These are phyloP conservation scores for Ascochyta viciae-villosae DNA, from an alignment of 2,329 filamentous ascomycete genomes.

Conservation along the genomic window DNA sequence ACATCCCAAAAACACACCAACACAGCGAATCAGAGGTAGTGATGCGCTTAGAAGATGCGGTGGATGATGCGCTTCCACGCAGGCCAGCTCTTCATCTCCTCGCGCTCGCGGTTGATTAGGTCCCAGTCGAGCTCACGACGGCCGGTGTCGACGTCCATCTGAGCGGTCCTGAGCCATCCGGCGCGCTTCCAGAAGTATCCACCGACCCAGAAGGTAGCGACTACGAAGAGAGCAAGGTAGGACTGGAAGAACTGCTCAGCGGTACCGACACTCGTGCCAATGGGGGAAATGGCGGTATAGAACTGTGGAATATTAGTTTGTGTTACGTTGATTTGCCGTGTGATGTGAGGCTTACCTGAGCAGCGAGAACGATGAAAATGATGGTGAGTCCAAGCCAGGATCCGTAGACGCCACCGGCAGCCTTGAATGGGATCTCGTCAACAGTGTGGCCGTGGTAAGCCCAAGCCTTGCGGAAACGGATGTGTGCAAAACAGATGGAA, in stretches of 20 bases:
- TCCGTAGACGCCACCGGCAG: slow-evolving; percentile 50
- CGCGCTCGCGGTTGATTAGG: slow-evolving; percentile 63
- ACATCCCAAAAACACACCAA: background rate
- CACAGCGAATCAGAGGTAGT: too few relatives aligned
- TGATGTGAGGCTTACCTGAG: slow-evolving; percentile 41
- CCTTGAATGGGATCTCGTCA: slow-evolving; percentile 56
- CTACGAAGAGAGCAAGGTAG: slow-evolving; percentile 57
- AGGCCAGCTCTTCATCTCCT: slow-evolving; percentile 59
- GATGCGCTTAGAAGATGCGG: slow-evolving; percentile 37
- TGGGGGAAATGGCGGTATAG: slow-evolving; percentile 49
- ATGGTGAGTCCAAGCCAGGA: slow-evolving; percentile 51
- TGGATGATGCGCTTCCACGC: slow-evolving; percentile 52
- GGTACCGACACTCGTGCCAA: slow-evolving; percentile 37
- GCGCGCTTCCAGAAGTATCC: slow-evolving; percentile 71
- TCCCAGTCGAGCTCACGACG: slow-evolving; percentile 72
- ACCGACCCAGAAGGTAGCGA: slow-evolving; percentile 50
- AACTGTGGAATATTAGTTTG: slow-evolving; percentile 36
- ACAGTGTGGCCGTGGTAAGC: slow-evolving; percentile 48
- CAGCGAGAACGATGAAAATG: slow-evolving; percentile 49
- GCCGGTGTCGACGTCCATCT: slow-evolving; percentile 73
- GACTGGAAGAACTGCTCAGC: slow-evolving; percentile 55
- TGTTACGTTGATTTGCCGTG: slow-evolving; percentile 8
- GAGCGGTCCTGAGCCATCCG: slow-evolving; percentile 63
- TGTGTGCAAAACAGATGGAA: slow-evolving; percentile 88
- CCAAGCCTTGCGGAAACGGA: slow-evolving; percentile 76